phyloP scores from a whole-genome alignment of 2,329 filamentous ascomycete genomes.

The Trematosphaeria pertusa region DNA sequence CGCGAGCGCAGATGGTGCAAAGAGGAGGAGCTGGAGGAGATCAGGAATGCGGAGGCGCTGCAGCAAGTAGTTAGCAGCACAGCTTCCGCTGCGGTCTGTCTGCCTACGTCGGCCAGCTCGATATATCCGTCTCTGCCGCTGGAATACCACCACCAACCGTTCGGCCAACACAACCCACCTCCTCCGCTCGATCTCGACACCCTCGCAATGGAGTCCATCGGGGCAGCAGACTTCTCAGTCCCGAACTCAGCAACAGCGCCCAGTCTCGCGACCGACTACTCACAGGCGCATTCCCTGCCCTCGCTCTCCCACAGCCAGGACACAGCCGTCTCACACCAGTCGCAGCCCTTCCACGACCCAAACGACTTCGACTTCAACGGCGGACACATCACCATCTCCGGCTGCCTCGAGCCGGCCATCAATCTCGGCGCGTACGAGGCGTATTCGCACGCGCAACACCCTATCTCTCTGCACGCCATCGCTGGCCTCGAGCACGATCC shows the following conservation, averaged over 20 bases:
- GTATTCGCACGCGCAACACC: conserved; percentile 2
- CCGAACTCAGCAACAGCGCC: conserved; percentile 28
- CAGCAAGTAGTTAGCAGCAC: conserved; percentile 1
- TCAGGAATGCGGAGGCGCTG: conserved; percentile 10
- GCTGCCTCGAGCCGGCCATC: conserved; percentile 45
- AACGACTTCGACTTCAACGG: conserved; percentile 51
- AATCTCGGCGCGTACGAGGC: conserved; percentile 30
- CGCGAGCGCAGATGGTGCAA: conserved; percentile 25
- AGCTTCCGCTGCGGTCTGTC: background rate
- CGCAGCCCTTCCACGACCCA: conserved; percentile 26
- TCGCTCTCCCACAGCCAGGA: conserved; percentile 31
- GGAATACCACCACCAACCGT: conserved; percentile 25
- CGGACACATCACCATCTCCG: conserved; percentile 47
- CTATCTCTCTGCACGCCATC: conserved; percentile 20
- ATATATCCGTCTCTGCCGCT: conserved; percentile 27
- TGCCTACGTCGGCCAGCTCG: conserved; percentile 7
- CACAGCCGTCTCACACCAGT: conserved; percentile 8
- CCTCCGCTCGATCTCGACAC: conserved; percentile 36
- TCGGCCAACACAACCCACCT: conserved; percentile 22
- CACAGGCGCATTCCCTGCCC: conserved; percentile 29
- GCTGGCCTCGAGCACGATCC: conserved; percentile 22
- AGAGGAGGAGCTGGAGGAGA: conserved; percentile 17
- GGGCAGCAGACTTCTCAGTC: conserved; percentile 26
- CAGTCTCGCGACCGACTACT: conserved; percentile 36
- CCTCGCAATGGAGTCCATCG: conserved; percentile 23